Evolutionary conservation across 345 rosid genomes (phyloP), one percentile per base, ranked within the genome.

Genomic region (Lumnitzera racemosa): DNA sequence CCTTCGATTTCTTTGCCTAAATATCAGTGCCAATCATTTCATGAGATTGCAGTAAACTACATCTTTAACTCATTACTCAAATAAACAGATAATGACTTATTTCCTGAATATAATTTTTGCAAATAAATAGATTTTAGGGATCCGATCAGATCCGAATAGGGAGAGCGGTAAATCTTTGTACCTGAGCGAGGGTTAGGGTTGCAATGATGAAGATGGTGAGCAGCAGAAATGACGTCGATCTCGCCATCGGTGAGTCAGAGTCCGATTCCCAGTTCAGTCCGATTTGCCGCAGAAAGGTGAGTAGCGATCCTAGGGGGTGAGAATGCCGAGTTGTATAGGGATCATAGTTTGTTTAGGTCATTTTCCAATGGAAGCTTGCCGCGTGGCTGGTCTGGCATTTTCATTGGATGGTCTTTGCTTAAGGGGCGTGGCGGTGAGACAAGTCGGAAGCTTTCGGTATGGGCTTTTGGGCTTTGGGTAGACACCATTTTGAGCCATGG

Each of bases 1-100:
- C 84, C 64, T 87, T 71, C 14, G 82, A 64, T 41, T 79, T 80
- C 77, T 87, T 82, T 0, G 96, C 99, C 99, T 94, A 79, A 49
- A 59, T 59, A 64, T 24, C 13, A n/a, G 24, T 0, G 46, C 24
- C 24, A n/a, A 15, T 13, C 27, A 11, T 14, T 0, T 24, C 3
- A 15, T 3, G 15, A 13, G 20, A 48, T 13, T 4, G 12, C 43
- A 47, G 25, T n/a, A 46, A 36, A 3, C 51, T 6, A 24, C 13
- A n/a, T 9, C 43, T 36, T 36, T 36, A 36, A 36, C 43, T 36
- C 11, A 36, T 4, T 5, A 36, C 43, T 36, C 43, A 9, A 7
- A 36, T 36, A 9, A 36, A 36, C 43, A 9, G 9, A 36, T 36
- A 1, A 7, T 9, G 7, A 36, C 7, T 36, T 9, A 9, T 5